phyloP scores from a whole-genome alignment of 805 yeast genomes.

The Wilhelminamyces savonicus region DNA sequence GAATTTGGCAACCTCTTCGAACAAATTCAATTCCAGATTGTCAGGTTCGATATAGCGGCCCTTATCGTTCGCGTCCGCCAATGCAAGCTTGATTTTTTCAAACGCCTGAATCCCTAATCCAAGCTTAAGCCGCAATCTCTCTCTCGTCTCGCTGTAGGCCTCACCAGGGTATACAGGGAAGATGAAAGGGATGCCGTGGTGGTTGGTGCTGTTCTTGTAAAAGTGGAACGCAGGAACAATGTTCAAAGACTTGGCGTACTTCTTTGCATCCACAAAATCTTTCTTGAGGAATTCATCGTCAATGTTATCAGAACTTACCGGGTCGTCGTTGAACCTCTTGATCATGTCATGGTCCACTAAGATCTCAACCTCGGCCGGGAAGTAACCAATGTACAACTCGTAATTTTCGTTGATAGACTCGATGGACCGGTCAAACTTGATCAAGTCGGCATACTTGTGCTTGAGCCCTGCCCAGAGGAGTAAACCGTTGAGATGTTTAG shows the following conservation, averaged over 20 bases:
- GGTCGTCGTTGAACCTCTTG: constrained; percentile 15
- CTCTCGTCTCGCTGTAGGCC: constrained; percentile 51
- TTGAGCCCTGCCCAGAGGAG: constrained; percentile 53
- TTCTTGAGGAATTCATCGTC: constrained; percentile 16
- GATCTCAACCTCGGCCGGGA: constrained; percentile 37
- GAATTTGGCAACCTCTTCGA: constrained; percentile 39
- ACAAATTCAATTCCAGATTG: constrained; percentile 50
- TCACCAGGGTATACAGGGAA: constrained; percentile 71
- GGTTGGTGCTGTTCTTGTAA: constrained; percentile 55
- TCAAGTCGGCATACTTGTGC: constrained; percentile 30
- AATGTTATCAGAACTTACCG: constrained; percentile 15
- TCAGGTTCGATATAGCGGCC: constrained; percentile 41
- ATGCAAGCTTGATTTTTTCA: constrained; percentile 63
- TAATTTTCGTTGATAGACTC: constrained; percentile 26
- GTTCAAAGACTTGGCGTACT: constrained; percentile 24
- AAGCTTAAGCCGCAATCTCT: constrained; percentile 59
- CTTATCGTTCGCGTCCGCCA: constrained; percentile 38
- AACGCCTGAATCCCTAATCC: constrained; percentile 80
- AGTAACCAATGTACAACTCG: constrained; percentile 35
- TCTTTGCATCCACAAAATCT: constrained; percentile 11
- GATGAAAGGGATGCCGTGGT: constrained; percentile 83
- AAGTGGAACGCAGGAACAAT: constrained; percentile 71
- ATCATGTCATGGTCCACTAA: constrained; percentile 30
- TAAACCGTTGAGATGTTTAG: constrained; percentile 39
- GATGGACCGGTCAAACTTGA: constrained; percentile 30